Base-by-base conservation (phyloP, 192 early-diverging fungal species). In the Fimicolochytrium jonesii region DNA sequence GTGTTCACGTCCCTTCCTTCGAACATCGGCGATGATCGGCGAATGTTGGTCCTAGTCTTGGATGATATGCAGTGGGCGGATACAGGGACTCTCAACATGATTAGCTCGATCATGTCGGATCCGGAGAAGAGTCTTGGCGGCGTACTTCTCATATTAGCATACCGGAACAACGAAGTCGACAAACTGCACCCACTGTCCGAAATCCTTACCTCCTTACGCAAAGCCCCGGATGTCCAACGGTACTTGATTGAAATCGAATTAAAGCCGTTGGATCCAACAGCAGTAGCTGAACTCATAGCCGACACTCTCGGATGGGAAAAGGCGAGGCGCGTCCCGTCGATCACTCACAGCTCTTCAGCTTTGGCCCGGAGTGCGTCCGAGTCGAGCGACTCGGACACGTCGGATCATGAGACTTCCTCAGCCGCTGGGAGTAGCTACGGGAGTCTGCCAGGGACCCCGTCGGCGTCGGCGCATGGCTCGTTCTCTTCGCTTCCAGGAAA, bases 11-110 rank as follows among this genome's bases (percentile, higher is more conserved):
- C 31, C 10, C 28, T 51, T 7, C 57, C 36, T 4, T 6, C 46
- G 2, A 25, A 51, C 20, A n/a, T 3, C 3, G 18, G 7, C 9
- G 26, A 55, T 2, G 15, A 13, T 18, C 18, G 33, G 11, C 58
- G 35, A 15, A 33, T 61, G 13, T 48, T 72, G 35, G 70, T 72
- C 18, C 37, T 72, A 13, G 61, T 72, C 20, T 44, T 72, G 36
- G 69, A 71, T 41, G 69, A 71, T 51, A 29, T 71, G 31, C 69
- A 71, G 28, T 71, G 69, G 69, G 59, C 64, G 15, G 64, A 64
- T 18, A 26, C 52, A 33, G 44, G 57, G 17, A 66, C 50, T 49
- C 41, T 71, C 1, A 46, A 61, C 22, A 34, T 71, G 34, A 65
- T 71, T 31, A 22, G 32, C 13, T 49, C 64, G 10, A 61, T 71